Evolutionary conservation across 371 early-diverging fungal genomes (phyloP).

Genomic region (Mucor plumbeus): DNA sequence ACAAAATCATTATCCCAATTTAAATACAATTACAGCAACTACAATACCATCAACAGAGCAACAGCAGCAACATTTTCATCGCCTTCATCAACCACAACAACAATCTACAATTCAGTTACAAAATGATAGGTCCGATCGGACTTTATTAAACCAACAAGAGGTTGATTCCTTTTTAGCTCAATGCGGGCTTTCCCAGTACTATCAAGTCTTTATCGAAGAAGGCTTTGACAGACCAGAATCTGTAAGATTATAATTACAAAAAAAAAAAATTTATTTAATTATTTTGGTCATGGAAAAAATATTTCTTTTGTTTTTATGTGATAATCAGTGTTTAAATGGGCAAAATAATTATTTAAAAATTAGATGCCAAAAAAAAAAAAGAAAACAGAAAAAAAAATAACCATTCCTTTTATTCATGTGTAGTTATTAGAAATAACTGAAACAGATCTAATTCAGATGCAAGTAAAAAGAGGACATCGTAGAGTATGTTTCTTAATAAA

Average conservation of each 20-base stretch:
- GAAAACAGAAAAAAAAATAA: not conserved
- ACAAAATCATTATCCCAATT: not conserved
- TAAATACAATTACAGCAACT: not conserved
- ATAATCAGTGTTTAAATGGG: constrained; percentile 8
- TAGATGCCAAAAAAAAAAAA: not conserved
- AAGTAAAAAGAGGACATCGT: constrained; percentile 58
- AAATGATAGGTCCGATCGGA: not conserved
- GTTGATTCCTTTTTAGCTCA: constrained; percentile 18
- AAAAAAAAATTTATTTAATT: constrained; percentile 14
- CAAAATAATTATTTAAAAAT: constrained; percentile 3
- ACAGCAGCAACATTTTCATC: not conserved
- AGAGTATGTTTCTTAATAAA: constrained; percentile 38
- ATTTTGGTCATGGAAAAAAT: constrained; percentile 7
- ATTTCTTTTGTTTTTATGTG: constrained; percentile 9
- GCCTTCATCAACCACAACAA: not conserved
- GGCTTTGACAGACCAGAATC: constrained; percentile 52
- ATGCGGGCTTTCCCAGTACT: constrained; percentile 42
- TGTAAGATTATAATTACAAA: constrained; percentile 28
- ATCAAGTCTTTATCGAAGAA: constrained; percentile 40
- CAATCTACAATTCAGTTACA: constrained; percentile 3
- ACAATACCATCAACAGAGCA: not conserved
- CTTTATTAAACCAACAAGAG: constrained; percentile 3
- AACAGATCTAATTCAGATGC: constrained; percentile 53
- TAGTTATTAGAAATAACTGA: constrained; percentile 58
- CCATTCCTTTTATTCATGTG: constrained; percentile 10